Evolutionary conservation across 208 protist species (phyloP).

Genomic region (Leishmania tarentolae): DNA sequence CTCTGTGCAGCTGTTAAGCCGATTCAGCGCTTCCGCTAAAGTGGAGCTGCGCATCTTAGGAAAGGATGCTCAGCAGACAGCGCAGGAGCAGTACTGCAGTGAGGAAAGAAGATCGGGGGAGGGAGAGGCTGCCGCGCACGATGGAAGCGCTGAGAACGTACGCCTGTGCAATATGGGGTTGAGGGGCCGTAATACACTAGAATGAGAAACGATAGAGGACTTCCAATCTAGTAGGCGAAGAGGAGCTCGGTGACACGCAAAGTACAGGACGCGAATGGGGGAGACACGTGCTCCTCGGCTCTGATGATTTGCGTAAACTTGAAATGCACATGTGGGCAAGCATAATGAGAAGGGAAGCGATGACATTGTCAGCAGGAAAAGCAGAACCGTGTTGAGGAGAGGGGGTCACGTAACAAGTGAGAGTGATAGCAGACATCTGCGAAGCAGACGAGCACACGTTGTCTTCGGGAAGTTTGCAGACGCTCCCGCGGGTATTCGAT

Average conservation of each 20-base stretch:
- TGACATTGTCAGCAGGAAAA: not conserved
- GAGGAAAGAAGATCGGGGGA: not conserved
- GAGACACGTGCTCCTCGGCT: not conserved
- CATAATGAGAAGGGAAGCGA: not conserved
- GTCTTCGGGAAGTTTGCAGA: not conserved
- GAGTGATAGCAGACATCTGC: not conserved
- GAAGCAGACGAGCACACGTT: not conserved
- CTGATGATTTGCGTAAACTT: not conserved
- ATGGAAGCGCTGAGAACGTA: not conserved
- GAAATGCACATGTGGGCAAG: not conserved
- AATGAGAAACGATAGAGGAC: not conserved
- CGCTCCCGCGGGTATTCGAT: not conserved
- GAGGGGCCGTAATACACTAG: not conserved
- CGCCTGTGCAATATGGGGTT: not conserved
- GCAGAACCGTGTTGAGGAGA: not conserved
- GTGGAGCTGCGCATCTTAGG: conserved; percentile 5
- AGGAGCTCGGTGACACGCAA: not conserved
- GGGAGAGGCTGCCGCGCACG: not conserved
- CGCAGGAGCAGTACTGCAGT: not conserved
- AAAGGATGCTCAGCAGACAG: not conserved
- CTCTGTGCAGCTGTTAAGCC: conserved; percentile 21
- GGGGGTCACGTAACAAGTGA: not conserved
- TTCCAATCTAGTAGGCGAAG: not conserved
- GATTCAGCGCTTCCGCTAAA: conserved; percentile 3
- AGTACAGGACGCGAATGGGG: not conserved